Conservation (phyloP, 768 basidiomycete genomes). For the Sporobolomyces phaffii region DNA sequence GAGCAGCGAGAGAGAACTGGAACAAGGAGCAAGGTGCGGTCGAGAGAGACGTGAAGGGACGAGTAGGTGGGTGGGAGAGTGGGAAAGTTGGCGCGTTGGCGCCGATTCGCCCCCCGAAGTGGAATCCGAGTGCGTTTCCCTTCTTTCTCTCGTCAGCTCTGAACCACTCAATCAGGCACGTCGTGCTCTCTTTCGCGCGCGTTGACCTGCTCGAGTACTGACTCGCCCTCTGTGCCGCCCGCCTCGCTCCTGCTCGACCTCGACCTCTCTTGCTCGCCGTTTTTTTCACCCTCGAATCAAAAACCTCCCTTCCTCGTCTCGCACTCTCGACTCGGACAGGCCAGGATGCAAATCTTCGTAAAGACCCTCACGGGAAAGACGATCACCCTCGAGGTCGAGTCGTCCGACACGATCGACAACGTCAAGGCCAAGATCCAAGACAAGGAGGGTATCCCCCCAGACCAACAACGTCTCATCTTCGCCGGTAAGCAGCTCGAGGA, state of each 20-base stretch:
- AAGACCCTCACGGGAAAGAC: constrained; percentile 87
- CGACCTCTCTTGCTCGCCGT: neutral
- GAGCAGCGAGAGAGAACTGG: neutral
- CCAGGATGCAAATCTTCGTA: constrained; percentile 66
- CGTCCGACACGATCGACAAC: constrained; percentile 87
- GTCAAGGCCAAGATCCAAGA: constrained; percentile 93
- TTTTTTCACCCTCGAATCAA: too few relatives aligned
- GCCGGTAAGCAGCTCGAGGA: constrained; percentile 90
- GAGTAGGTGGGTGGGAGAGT: neutral
- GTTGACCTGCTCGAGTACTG: too few relatives aligned
- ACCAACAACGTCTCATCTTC: constrained; percentile 85
- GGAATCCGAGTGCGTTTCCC: neutral
- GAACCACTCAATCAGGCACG: constrained; percentile 15
- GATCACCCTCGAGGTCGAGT: constrained; percentile 87
- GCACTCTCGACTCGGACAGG: neutral
- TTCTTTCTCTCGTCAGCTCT: constrained; percentile 1
- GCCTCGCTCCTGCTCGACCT: neutral
- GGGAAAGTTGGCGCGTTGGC: neutral
- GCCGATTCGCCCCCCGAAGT: neutral
- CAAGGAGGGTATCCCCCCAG: constrained; percentile 88
- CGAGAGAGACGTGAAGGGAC: neutral
- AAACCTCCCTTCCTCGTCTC: rapidly evolving
- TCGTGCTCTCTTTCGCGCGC: too few relatives aligned
- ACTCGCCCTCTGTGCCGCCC: neutral
- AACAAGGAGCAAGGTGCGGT: too few relatives aligned